Conservation (phyloP, 805 yeast species). For the Saturnispora kantuleensis region DNA sequence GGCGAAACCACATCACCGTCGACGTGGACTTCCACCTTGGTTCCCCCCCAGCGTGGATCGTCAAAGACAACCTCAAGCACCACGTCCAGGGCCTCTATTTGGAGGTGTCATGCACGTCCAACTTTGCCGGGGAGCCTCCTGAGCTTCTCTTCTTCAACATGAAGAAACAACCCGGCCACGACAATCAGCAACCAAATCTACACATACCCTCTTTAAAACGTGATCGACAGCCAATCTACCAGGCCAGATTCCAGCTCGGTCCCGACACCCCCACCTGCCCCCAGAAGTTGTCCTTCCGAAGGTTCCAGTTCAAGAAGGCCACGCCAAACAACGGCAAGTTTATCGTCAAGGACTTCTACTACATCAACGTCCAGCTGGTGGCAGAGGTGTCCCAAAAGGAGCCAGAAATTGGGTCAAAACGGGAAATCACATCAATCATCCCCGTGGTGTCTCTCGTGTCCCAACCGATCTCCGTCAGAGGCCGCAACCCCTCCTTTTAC, state of each 20-base stretch:
- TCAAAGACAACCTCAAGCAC: not conserved
- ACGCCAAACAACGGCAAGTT: slow-evolving; percentile 44
- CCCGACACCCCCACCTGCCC: not conserved
- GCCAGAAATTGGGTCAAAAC: not conserved
- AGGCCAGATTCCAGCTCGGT: not conserved
- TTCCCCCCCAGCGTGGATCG: not conserved
- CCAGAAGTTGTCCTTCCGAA: slow-evolving; percentile 22
- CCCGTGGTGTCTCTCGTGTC: slow-evolving; percentile 17
- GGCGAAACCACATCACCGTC: slow-evolving; percentile 14
- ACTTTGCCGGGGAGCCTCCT: slow-evolving; percentile 11
- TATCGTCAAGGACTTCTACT: slow-evolving; percentile 36
- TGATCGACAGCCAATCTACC: not conserved
- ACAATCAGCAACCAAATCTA: not conserved
- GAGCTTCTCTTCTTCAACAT: slow-evolving; percentile 8
- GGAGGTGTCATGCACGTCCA: slow-evolving; percentile 10
- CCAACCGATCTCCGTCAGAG: slow-evolving; percentile 46
- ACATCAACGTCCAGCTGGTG: slow-evolving; percentile 17
- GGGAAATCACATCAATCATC: not conserved
- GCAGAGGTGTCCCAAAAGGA: slow-evolving; percentile 6
- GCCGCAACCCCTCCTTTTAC: slow-evolving; percentile 54
- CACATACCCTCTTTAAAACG: not conserved
- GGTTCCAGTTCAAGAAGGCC: slow-evolving; percentile 40
- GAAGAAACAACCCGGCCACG: not conserved
- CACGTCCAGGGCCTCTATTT: slow-evolving; percentile 3
- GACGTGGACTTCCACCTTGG: not conserved